A percentile compares a stretch with the other conserved stretches of the same genome.
These are phyloP conservation scores for Trifolium repens DNA, from an alignment of 306 rosid genomes.

Conservation along the genomic window DNA sequence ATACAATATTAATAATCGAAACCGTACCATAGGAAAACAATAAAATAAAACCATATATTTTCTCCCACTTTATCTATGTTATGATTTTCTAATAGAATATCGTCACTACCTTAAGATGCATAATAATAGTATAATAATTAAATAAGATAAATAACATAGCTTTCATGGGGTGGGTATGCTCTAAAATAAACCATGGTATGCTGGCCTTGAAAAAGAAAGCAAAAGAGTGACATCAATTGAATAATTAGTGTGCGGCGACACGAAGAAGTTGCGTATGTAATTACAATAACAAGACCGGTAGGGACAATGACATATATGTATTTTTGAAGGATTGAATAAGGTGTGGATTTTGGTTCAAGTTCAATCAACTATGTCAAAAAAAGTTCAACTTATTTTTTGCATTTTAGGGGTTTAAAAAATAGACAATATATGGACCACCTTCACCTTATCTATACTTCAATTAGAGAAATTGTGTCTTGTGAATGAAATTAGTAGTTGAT, in stretches of 20 bases:
- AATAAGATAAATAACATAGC: constrained; percentile 27
- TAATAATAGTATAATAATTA: not conserved
- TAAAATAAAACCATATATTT: not conserved
- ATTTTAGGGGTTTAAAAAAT: not conserved
- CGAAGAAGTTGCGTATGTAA: constrained; percentile 45
- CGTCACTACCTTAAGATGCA: constrained; percentile 11
- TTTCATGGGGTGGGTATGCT: constrained; percentile 8
- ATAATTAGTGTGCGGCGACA: constrained; percentile 46
- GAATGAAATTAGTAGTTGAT: not conserved
- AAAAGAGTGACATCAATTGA: not conserved
- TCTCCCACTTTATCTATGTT: not conserved
- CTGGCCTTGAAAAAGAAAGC: constrained; percentile 43
- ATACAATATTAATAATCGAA: not conserved
- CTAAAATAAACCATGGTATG: constrained; percentile 21
- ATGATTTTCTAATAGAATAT: constrained; percentile 10
- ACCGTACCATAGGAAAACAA: not conserved
- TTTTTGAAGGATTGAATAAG: constrained; percentile 9
- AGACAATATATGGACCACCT: constrained; percentile 28
- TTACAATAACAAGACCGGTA: constrained; percentile 11
- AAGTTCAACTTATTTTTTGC: constrained; percentile 26
- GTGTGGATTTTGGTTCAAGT: constrained; percentile 24
- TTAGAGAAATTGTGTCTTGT: not conserved
- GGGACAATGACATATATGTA: not conserved
- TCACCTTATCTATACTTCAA: constrained; percentile 19
- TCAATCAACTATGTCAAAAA: constrained; percentile 38